Percentiles rank a stretch among this genome's conserved stretches.
Conservation (phyloP, 163 green algal species). For the Scenedesmus sp. region DNA sequence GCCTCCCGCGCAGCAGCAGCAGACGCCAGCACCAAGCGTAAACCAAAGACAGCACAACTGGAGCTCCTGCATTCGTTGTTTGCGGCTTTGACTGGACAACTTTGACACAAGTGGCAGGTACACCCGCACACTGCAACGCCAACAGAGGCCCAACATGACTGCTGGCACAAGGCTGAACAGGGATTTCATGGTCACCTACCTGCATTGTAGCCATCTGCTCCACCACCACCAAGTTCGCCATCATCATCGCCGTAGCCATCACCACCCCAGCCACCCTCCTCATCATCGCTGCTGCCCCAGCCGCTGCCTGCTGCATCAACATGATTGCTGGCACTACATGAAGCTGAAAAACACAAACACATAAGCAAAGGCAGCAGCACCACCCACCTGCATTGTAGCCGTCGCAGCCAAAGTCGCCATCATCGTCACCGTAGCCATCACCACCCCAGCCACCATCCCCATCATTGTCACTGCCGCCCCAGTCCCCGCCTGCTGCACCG, state of each 20-base stretch:
- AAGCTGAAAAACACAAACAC: too few species aligned
- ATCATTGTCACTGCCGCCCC: neutral
- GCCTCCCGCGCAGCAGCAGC: too few species aligned
- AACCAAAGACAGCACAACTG: too few species aligned
- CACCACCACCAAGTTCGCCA: neutral
- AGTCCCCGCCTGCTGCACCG: neutral
- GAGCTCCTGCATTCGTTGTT: too few species aligned
- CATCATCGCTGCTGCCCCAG: neutral
- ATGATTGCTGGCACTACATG: too few species aligned
- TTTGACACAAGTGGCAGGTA: too few species aligned
- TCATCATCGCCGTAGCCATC: constrained; percentile 11
- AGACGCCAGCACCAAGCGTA: too few species aligned
- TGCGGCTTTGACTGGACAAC: too few species aligned
- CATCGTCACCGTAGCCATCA: constrained; percentile 4
- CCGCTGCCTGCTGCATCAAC: neutral
- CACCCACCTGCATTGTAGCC: constrained; percentile 40
- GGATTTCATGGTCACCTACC: neutral
- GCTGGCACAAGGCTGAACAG: too few species aligned
- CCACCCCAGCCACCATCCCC: constrained; percentile 1
- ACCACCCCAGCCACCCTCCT: neutral
- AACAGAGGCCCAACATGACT: too few species aligned
- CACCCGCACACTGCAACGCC: too few species aligned
- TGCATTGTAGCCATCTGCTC: constrained; percentile 37
- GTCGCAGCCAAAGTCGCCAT: neutral
- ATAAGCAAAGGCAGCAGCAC: too few species aligned